Evolutionary conservation across 2,329 filamentous ascomycete species (phyloP).

Genomic region (Colletotrichum eremochloae): DNA sequence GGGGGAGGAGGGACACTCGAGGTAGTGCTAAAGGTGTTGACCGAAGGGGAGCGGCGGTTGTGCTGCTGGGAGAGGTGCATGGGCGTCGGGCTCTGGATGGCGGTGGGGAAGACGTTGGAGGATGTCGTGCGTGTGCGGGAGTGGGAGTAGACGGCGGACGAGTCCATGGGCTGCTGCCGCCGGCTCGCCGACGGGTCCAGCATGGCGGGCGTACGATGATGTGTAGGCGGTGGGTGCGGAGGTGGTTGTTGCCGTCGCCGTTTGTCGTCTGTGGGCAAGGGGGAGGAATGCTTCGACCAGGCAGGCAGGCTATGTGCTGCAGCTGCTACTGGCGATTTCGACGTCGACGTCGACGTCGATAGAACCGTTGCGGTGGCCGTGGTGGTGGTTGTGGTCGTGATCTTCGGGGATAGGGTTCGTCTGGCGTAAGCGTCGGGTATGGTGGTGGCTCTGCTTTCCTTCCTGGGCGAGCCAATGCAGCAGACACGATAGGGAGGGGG

Average conservation of each 20-base stretch:
- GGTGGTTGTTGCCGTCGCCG: background rate
- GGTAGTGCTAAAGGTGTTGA: constrained; percentile 78
- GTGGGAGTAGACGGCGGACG: constrained; percentile 61
- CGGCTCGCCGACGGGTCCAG: constrained; percentile 45
- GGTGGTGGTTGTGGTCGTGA: background rate
- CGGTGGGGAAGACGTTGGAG: constrained; percentile 64
- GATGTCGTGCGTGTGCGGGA: constrained; percentile 69
- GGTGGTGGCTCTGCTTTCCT: background rate
- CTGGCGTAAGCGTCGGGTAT: background rate
- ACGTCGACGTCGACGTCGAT: background rate
- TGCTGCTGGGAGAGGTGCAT: constrained; percentile 56
- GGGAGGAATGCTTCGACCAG: background rate
- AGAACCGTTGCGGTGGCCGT: background rate
- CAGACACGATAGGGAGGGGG: background rate
- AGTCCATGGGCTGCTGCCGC: constrained; percentile 44
- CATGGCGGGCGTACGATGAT: constrained; percentile 22
- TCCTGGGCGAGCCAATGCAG: constrained; percentile 13
- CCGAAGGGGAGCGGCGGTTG: constrained; percentile 71
- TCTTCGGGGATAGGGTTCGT: background rate
- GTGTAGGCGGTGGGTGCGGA: background rate
- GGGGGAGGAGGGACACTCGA: constrained; percentile 75
- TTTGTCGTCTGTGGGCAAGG: background rate
- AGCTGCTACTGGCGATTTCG: background rate
- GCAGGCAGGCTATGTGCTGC: constrained; percentile 18
- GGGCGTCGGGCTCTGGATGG: constrained; percentile 48